Conservation (phyloP, 192 early-diverging fungal genomes). For the Coemansia sp. region DNA sequence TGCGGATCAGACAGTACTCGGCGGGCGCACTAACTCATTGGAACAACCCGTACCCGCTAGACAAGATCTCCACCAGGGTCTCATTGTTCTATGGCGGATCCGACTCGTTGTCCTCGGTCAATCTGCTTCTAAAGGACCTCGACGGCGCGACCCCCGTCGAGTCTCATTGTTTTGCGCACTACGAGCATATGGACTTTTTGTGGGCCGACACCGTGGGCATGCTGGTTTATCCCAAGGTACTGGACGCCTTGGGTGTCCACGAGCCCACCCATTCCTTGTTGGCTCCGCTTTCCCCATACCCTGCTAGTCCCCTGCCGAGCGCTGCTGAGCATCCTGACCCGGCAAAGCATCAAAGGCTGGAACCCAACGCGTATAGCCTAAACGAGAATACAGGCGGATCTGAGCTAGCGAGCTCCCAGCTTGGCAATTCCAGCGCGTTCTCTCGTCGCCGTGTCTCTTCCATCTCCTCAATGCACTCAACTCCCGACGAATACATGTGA, state of each 20-base stretch:
- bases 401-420: too few species aligned
- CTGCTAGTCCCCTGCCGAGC: background rate
- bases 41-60: slow-evolving; percentile 57
- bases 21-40: slow-evolving; percentile 52
- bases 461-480: slow-evolving; percentile 11
- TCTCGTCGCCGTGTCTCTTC: slow-evolving; percentile 43
- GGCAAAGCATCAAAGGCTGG: too few species aligned
- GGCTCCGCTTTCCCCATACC: background rate
- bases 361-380: background rate
- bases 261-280: slow-evolving; percentile 13
- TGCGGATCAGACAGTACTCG: slow-evolving; percentile 64
- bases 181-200: slow-evolving; percentile 75
- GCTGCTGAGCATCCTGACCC: too few species aligned
- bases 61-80: slow-evolving; percentile 76
- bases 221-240: slow-evolving; percentile 44
- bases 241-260: slow-evolving; percentile 26
- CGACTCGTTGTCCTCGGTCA: slow-evolving; percentile 78
- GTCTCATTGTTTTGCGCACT: slow-evolving; percentile 61
- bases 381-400: background rate
- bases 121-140: slow-evolving; percentile 58
- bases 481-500: slow-evolving; percentile 4
- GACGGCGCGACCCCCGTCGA: slow-evolving; percentile 37
- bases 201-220: slow-evolving; percentile 52
- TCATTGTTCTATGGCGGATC: slow-evolving; percentile 88
- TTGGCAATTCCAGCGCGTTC: slow-evolving; percentile 1